These are phyloP conservation scores for Aspergillus campestris DNA, from an alignment of 495 filamentous ascomycete species.

Conservation along the genomic window DNA sequence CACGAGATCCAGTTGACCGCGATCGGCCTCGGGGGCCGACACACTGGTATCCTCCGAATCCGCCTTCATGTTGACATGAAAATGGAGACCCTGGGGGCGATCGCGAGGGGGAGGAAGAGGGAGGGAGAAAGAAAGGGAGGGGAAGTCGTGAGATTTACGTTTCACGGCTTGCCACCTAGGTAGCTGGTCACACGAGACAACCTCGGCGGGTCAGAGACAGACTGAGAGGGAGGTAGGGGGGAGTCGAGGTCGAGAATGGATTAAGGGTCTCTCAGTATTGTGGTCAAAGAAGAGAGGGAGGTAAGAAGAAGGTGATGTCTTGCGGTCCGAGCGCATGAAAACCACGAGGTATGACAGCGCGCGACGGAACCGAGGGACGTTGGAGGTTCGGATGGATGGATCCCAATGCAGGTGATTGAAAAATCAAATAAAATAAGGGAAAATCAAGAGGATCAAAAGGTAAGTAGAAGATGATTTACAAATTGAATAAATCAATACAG, in stretches of 20 bases:
- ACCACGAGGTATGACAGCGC: too few species aligned
- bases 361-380: too few species aligned
- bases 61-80: slow-evolving; percentile 44
- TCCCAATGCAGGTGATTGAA: too few species aligned
- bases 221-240: too few species aligned
- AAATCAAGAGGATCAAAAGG: too few species aligned
- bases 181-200: background rate
- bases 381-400: too few species aligned
- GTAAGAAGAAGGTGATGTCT: too few species aligned
- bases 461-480: background rate
- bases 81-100: slow-evolving; percentile 4
- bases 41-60: slow-evolving; percentile 41
- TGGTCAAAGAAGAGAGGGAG: too few species aligned
- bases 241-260: too few species aligned
- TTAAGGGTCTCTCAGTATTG: too few species aligned
- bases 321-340: too few species aligned
- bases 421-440: too few species aligned
- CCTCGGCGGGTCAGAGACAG: background rate
- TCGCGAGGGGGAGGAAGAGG: background rate
- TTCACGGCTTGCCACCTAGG: background rate
- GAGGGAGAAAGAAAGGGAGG: background rate
- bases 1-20: slow-evolving; percentile 41
- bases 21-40: slow-evolving; percentile 36
- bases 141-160: background rate
- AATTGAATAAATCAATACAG: background rate